A percentile compares a stretch with the other conserved stretches of the same genome.
Evolutionary conservation across 257 asterid genomes (phyloP).

Genomic region (Przewalskia tangutica): DNA sequence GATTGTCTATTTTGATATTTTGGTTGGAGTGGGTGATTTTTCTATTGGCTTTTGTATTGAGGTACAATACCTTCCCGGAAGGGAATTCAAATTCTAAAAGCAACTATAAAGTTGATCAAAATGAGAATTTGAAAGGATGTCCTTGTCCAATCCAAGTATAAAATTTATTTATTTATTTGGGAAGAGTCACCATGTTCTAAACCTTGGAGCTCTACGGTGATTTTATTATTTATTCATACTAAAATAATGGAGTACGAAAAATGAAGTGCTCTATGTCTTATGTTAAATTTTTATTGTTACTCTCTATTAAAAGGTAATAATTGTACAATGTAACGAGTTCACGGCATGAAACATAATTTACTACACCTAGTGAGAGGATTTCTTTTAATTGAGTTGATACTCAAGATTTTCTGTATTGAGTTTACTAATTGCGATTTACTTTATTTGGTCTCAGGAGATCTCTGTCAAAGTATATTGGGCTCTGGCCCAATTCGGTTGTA

Average conservation of each 20-base stretch:
- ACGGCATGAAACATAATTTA: too few relatives aligned
- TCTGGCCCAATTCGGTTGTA: too few relatives aligned
- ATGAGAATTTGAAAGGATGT: constrained; percentile 9
- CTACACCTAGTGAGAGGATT: background rate
- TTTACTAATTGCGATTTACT: background rate
- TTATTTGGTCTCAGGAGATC: background rate
- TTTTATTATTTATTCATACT: background rate
- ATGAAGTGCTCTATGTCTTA: background rate
- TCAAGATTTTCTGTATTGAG: background rate
- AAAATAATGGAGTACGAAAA: background rate
- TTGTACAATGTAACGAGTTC: too few relatives aligned
- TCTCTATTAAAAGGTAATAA: too few relatives aligned
- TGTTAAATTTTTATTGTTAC: too few relatives aligned
- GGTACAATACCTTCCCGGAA: constrained; percentile 23
- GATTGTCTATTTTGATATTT: constrained; percentile 20
- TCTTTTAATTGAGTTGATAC: background rate
- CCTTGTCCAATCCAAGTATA: constrained; percentile 25
- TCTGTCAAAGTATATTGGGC: too few relatives aligned
- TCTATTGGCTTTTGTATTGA: constrained; percentile 28
- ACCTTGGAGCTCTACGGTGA: background rate
- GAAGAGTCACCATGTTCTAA: background rate
- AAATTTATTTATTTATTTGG: background rate
- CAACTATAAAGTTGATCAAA: constrained; percentile 15
- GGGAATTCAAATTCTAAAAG: constrained; percentile 7
- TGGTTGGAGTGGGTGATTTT: constrained; percentile 30